Base-by-base conservation (phyloP, 2,329 filamentous ascomycete genomes). In the Fusarium sp. region DNA sequence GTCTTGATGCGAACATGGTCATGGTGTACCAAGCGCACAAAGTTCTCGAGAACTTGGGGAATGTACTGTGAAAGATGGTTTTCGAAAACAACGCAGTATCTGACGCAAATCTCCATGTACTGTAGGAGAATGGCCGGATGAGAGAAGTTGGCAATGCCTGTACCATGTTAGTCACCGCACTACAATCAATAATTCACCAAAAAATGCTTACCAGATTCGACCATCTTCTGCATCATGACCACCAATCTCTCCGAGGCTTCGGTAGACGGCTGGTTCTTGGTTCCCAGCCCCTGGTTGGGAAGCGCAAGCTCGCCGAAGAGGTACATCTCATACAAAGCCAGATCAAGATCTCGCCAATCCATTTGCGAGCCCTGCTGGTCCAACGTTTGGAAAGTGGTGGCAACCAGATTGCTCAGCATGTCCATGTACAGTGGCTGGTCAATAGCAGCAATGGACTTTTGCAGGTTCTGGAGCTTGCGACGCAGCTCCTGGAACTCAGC, bases 71-170 rank as follows among this genome's bases (percentile, higher is more conserved):
- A 30, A 90, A 65, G 86, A 76, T 97, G 92, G 58, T 89, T 89
- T 77, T 98, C 94, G 77, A 99, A 98, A 79, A 98, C 97, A 28
- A 90, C 88, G 77, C 91, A 93, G 81, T 99, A 99, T 52, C 96
- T 91, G 58, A 97, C 94, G 79, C 94, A 97, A 37, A 97, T 97
- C 79, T 99, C 96, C 94, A 99, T 98, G 77, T 97, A 99, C 81
- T 98, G 94, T 23, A 99, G 85, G 69, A 98, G 89, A 53, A 98
- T 94, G 18, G 94, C 93, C 3, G 96, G 95, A 77, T 98, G 96
- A 18, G 91, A 89, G 79, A 95, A 97, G 44, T 87, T 91, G 62
- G 93, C 91, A 71, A 98, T 91, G 72, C 93, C 93, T 94, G 71
- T 74, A 79, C 7, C 7, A 45, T 48, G 46, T 75, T 69, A 74